Evolutionary conservation across 345 rosid genomes (phyloP), one percentile per base, ranked within the genome.

Genomic region (Noccaea bulbosa): DNA sequence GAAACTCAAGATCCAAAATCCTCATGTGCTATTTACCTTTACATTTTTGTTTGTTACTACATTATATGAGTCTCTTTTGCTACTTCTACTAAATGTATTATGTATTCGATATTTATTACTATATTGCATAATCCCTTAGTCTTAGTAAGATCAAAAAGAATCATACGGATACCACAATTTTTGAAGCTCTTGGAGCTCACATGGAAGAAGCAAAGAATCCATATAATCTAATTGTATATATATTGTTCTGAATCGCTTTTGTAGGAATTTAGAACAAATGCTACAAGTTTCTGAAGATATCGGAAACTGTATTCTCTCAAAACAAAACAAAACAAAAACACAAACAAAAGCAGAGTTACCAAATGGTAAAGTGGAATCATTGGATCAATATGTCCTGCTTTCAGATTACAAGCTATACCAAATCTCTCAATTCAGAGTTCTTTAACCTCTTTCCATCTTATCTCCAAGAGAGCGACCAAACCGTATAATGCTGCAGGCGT

Each of bases 351-450:
- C 67, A 59, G 35, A 65, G 48, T 40, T 14, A 30, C 34, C 67
- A 14, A 58, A 46, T n/a, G 12, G 14, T 3, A 27, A 24, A 27
- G 30, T 34, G 55, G 17, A 35, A 45, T 54, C 50, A 15, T 27
- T 45, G 49, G 50, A 24, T 72, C 70, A 56, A 17, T 9, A 55
- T 37, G 51, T 55, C 32, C 27, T 47, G 70, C 35, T 48, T 47
- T 15, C 43, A 56, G 59, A 56, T 47, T 47, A 65, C 65, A 65
- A 38, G 71, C 59, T 71, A 72, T 46, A 46, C 58, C 65, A 54
- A 72, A 46, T 14, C 64, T 38, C 53, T 32, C 22, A 45, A 16
- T 59, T 59, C 60, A 59, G 35, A 40, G 35, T 50, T 61, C 53
- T 51, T 9, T 12, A 61, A 61, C 24, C 34, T 70, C 45, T 32